Percentiles rank a stretch among this genome's conserved stretches.
Conservation (phyloP, 2,329 filamentous ascomycete genomes). For the Cytospora chrysosperma region DNA sequence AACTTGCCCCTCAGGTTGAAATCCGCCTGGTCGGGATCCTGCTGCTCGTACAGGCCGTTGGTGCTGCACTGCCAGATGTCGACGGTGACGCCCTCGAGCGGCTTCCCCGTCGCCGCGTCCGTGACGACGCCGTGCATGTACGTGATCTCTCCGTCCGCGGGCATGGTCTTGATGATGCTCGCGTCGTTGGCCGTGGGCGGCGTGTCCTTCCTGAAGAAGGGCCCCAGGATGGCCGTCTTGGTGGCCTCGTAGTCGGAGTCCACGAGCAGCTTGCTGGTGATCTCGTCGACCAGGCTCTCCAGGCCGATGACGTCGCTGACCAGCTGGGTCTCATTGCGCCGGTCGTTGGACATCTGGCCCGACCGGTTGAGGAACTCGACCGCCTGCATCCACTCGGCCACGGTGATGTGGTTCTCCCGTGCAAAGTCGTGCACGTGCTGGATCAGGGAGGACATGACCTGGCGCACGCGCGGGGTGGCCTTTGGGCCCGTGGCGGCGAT, state of each 20-base stretch:
- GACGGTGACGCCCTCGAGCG: conserved; percentile 63
- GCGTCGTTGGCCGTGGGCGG: conserved; percentile 68
- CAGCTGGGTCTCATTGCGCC: conserved; percentile 71
- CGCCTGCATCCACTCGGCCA: conserved; percentile 76
- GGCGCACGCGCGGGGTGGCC: conserved; percentile 64
- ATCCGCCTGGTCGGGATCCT: conserved; percentile 61
- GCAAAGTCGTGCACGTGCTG: conserved; percentile 79
- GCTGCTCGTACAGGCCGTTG: conserved; percentile 66
- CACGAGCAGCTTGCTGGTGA: conserved; percentile 61
- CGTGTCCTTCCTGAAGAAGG: conserved; percentile 77
- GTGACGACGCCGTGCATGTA: conserved; percentile 63
- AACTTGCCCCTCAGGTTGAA: conserved; percentile 69
- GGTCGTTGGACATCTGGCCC: conserved; percentile 66
- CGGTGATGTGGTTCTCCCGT: conserved; percentile 74
- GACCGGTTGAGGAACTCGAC: conserved; percentile 60
- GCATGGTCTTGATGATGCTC: conserved; percentile 59
- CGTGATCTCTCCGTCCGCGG: conserved; percentile 49
- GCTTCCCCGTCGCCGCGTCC: conserved; percentile 60
- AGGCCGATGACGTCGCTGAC: conserved; percentile 72
- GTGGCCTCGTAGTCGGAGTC: conserved; percentile 54
- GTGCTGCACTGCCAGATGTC: conserved; percentile 81
- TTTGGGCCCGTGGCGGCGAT: conserved; percentile 73
- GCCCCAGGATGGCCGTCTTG: conserved; percentile 76
- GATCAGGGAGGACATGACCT: conserved; percentile 67
- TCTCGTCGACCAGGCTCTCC: conserved; percentile 78